A percentile compares a stretch with the other conserved stretches of the same genome.
phyloP scores from a whole-genome alignment of 257 asterid species.

The Solanum corneliomulleri region DNA sequence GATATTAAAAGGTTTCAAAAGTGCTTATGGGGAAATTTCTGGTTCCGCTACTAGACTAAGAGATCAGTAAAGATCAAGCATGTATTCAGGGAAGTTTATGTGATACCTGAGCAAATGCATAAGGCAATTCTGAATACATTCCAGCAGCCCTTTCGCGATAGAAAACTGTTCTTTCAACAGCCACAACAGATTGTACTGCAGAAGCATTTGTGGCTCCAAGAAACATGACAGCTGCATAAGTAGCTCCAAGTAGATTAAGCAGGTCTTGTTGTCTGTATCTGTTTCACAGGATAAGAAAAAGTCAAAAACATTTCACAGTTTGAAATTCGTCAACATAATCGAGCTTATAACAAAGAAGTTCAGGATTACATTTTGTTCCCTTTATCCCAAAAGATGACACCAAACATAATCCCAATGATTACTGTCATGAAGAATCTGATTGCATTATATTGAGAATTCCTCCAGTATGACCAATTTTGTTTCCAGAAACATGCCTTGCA shows the following conservation, averaged over 20 bases:
- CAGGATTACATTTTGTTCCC: constrained; percentile 37
- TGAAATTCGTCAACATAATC: background rate
- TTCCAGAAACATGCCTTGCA: constrained; percentile 64
- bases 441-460: constrained; percentile 52
- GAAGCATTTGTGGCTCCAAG: constrained; percentile 73
- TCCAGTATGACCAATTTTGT: constrained; percentile 64
- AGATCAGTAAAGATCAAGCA: background rate
- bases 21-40: background rate
- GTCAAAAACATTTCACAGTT: background rate
- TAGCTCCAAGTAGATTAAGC: constrained; percentile 73
- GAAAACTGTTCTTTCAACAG: constrained; percentile 65
- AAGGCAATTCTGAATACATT: constrained; percentile 77
- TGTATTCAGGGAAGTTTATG: background rate
- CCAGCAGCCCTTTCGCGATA: constrained; percentile 92
- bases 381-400: constrained; percentile 61
- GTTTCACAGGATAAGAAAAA: background rate
- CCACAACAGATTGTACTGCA: constrained; percentile 66
- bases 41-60: background rate
- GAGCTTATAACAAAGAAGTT: background rate
- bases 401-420: constrained; percentile 41
- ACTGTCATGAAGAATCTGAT: constrained; percentile 47
- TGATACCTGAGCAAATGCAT: constrained; percentile 76
- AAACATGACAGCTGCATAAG: constrained; percentile 71
- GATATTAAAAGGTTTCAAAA: background rate
- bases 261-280: constrained; percentile 62